Conservation (phyloP, 2,329 filamentous ascomycete species). For the Aurifilum marmelostoma region DNA sequence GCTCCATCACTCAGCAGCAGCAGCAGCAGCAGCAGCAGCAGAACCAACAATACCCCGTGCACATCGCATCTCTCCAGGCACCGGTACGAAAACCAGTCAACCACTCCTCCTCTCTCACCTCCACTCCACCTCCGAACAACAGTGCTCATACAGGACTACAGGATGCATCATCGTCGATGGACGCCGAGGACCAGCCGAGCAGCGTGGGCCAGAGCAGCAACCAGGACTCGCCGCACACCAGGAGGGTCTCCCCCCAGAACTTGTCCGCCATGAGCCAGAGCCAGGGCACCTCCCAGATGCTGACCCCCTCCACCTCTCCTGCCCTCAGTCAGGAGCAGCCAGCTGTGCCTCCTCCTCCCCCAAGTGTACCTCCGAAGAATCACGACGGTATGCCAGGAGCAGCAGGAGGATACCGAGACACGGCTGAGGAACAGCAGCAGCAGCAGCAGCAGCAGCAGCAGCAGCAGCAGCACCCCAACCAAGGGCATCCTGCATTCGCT, state of each 20-base stretch:
- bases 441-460: not conserved
- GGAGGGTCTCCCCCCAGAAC: conserved; percentile 23
- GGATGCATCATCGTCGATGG: conserved; percentile 14
- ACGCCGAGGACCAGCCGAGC: conserved; percentile 3
- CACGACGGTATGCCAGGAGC: not conserved
- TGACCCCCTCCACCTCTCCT: conserved; percentile 24
- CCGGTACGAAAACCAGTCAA: conserved; percentile 20
- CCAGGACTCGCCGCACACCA: conserved; percentile 19
- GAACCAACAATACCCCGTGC: conserved; percentile 17
- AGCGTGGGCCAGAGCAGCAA: conserved; percentile 8
- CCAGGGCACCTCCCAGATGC: conserved; percentile 20
- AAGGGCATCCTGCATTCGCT: conserved; percentile 8
- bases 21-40: conserved; percentile 2
- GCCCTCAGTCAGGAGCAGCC: conserved; percentile 24
- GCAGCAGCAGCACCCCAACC: not conserved
- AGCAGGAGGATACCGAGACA: not conserved
- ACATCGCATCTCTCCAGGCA: conserved; percentile 29
- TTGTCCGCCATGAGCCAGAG: conserved; percentile 17
- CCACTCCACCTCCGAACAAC: conserved; percentile 9
- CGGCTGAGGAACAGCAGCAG: not conserved
- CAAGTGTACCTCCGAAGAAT: conserved; percentile 21
- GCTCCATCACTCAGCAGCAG: conserved; percentile 7
- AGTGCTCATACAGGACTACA: conserved; percentile 22
- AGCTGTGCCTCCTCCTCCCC: conserved; percentile 18
- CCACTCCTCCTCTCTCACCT: conserved; percentile 6